Percentiles rank a stretch among this genome's conserved stretches.
phyloP scores from a whole-genome alignment of 148 eudicot genomes.

The Salicornia ramosissima region DNA sequence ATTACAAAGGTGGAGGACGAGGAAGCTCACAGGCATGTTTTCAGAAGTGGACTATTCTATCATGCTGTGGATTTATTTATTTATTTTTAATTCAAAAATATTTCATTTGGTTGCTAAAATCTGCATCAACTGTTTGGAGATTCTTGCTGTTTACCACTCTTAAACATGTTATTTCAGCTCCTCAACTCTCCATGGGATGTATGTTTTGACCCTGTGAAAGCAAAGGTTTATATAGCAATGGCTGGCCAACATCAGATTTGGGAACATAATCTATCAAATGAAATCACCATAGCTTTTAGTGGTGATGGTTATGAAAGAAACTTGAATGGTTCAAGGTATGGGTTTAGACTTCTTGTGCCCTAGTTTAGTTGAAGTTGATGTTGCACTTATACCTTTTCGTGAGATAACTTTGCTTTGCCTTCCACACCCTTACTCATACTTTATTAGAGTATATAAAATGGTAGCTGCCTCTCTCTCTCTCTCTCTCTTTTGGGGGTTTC shows the following conservation, averaged over 20 bases:
- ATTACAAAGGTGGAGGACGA: conserved; percentile 76
- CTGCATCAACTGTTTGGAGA: not conserved
- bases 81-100: not conserved
- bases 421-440: not conserved
- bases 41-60: conserved; percentile 1
- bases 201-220: conserved; percentile 66
- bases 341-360: not conserved
- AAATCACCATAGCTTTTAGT: conserved; percentile 65
- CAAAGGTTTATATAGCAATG: conserved; percentile 84
- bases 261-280: conserved; percentile 61
- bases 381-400: not conserved
- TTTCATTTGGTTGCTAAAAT: conserved; percentile 17
- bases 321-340: conserved; percentile 80
- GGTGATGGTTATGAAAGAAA: conserved; percentile 98
- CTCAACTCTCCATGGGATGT: conserved; percentile 99
- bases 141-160: conserved; percentile 5
- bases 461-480: not conserved
- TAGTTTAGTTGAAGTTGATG: not conserved
- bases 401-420: not conserved
- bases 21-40: conserved; percentile 80
- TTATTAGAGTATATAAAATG: no score
- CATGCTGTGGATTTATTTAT: not conserved
- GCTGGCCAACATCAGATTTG: conserved; percentile 99
- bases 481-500: no score
- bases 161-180: conserved; percentile 47